phyloP scores from a whole-genome alignment of 148 eudicot species.

The Pouteria glomerata region DNA sequence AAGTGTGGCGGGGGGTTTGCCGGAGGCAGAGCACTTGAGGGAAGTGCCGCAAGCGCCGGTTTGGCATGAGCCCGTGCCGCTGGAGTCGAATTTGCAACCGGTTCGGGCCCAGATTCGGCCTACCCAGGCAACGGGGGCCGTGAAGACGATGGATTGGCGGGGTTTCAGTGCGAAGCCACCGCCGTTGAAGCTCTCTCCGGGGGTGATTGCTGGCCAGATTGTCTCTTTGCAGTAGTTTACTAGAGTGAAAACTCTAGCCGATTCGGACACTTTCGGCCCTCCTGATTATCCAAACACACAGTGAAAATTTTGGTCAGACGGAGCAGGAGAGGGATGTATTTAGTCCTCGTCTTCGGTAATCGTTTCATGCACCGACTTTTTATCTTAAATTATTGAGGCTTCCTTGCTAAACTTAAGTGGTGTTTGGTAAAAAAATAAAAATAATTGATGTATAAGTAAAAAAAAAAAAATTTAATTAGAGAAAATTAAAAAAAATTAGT shows the following conservation, averaged over 20 bases:
- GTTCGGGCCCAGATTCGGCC: conserved; percentile 24
- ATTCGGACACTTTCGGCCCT: conserved; percentile 45
- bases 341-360: too few relatives aligned
- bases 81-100: conserved; percentile 20
- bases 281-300: too few relatives aligned
- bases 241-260: conserved; percentile 42
- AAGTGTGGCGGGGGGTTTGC: conserved; percentile 49
- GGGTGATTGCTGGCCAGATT: conserved; percentile 21
- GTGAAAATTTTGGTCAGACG: too few relatives aligned
- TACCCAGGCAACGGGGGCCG: conserved; percentile 15
- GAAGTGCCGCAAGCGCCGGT: conserved; percentile 15
- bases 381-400: too few relatives aligned
- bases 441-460: too few relatives aligned
- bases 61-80: conserved; percentile 16
- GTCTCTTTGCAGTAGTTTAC: conserved; percentile 26
- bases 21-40: conserved; percentile 24
- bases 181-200: conserved; percentile 24
- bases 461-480: too few relatives aligned
- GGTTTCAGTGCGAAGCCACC: conserved; percentile 18
- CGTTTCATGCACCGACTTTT: too few relatives aligned
- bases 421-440: too few relatives aligned
- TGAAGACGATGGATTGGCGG: conserved; percentile 19
- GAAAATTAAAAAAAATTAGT: too few relatives aligned
- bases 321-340: too few relatives aligned
- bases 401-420: too few relatives aligned